Evolutionary conservation across 2,329 filamentous ascomycete genomes (phyloP), one percentile per base, ranked within the genome.

Genomic region (Stemphylium lycopersici): DNA sequence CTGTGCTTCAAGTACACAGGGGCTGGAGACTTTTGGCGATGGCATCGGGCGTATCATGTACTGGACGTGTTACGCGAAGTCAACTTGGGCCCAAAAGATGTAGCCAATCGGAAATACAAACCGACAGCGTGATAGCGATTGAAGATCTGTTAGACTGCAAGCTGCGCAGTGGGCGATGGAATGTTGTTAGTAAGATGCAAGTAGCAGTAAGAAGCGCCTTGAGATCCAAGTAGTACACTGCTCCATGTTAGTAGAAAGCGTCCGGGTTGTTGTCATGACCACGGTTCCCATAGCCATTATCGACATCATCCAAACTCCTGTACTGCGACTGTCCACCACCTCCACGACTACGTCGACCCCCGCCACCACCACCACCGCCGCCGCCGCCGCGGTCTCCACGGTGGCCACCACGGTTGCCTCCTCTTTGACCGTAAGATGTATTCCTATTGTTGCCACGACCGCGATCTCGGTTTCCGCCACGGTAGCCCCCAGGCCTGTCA

Each of bases 231-330:
- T 31, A 15, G 16, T 11, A 52, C 12, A 36, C 18, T 20, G 6
- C 22, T 11, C 3, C 26, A 15, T 31, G 22, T 37, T 55, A 74
- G 49, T 74, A 74, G 55, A 70, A 74, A 11, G 68, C 67, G 41
- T 72, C 66, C 8, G 71, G 69, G 29, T 70, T 69, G 44, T 68
- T 68, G 47, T 72, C 69, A 37, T 72, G 59, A 36, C 66, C 64
- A n/a, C 67, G 61, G 37, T 66, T 63, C 13, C 67, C 68, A 44
- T 69, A 65, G 33, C 52, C 63, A 46, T 62, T 52, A 31, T 71
- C 70, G 31, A 76, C 74, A 60, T 80, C 78, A 54, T 81, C 79
- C 22, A 81, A 66, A 56, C 76, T 78, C 44, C 72, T 66, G 58
- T 80, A 80, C 33, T 73, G 70, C 11, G 66, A 66, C 15, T 70